Evolutionary conservation across 2,329 filamentous ascomycete species (phyloP).

Genomic region (Epichloe sp.): DNA sequence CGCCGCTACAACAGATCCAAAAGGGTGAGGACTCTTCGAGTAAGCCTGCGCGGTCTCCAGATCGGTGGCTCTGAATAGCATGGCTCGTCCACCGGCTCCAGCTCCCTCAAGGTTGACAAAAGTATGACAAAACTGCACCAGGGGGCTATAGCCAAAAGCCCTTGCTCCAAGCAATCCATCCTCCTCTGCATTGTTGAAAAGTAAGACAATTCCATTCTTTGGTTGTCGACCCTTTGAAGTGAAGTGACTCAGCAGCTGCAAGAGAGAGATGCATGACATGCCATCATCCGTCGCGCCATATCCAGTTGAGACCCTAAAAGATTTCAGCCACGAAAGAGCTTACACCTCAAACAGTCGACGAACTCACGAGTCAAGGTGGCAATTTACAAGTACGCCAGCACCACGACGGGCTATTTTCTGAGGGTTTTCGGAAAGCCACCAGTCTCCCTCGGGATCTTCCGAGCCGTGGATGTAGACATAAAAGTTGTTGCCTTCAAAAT

Average conservation of each 20-base stretch:
- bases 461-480: slow-evolving; percentile 81
- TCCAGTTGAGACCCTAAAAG: slow-evolving; percentile 68
- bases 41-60: slow-evolving; percentile 75
- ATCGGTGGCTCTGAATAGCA: slow-evolving; percentile 79
- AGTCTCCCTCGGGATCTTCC: slow-evolving; percentile 57
- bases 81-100: slow-evolving; percentile 78
- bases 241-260: slow-evolving; percentile 82
- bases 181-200: slow-evolving; percentile 94
- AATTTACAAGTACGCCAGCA: slow-evolving; percentile 81
- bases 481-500: slow-evolving; percentile 88
- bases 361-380: slow-evolving; percentile 68
- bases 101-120: slow-evolving; percentile 95
- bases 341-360: not conserved
- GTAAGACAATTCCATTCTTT: slow-evolving; percentile 64
- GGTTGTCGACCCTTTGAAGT: slow-evolving; percentile 59
- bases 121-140: slow-evolving; percentile 67
- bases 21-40: slow-evolving; percentile 56
- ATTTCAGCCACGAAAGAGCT: not conserved
- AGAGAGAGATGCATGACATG: slow-evolving; percentile 70
- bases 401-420: slow-evolving; percentile 38
- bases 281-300: slow-evolving; percentile 93
- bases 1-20: slow-evolving; percentile 67
- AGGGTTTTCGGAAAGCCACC: slow-evolving; percentile 46
- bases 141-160: slow-evolving; percentile 76
- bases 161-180: slow-evolving; percentile 80